phyloP scores from a whole-genome alignment of 805 yeast species.

The Osmozyma mogii region DNA sequence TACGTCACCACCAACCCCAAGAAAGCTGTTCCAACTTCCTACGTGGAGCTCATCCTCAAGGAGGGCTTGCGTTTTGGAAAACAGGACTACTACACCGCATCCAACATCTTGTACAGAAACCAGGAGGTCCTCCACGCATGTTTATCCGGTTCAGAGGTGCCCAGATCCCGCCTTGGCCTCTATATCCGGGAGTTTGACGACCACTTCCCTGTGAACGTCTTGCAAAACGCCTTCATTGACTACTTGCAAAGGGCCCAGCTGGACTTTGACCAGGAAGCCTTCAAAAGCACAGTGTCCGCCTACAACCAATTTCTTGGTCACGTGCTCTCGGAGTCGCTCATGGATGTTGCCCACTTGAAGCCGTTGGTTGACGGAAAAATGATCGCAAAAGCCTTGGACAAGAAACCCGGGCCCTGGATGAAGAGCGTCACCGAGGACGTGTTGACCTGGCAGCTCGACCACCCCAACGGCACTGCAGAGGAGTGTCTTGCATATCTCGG shows the following conservation, averaged over 20 bases:
- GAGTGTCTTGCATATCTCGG: slow-evolving; percentile 46
- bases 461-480: slow-evolving; percentile 48
- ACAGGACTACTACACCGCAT: slow-evolving; percentile 43
- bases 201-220: slow-evolving; percentile 39
- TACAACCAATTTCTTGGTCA: slow-evolving; percentile 3
- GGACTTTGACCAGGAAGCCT: neutral
- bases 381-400: slow-evolving; percentile 40
- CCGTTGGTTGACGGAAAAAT: slow-evolving; percentile 75
- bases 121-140: slow-evolving; percentile 12
- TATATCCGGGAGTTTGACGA: slow-evolving; percentile 47
- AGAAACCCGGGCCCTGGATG: slow-evolving; percentile 88
- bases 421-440: slow-evolving; percentile 45
- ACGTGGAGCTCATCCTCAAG: slow-evolving; percentile 45
- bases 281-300: slow-evolving; percentile 2
- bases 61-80: slow-evolving; percentile 67
- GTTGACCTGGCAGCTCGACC: slow-evolving; percentile 69
- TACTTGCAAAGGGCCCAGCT: neutral
- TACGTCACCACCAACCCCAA: slow-evolving; percentile 30
- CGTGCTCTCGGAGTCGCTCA: no score
- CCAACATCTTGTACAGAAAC: slow-evolving; percentile 30
- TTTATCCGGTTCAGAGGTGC: no score
- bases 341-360: slow-evolving; percentile 40
- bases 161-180: slow-evolving; percentile 54
- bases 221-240: slow-evolving; percentile 30
- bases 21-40: slow-evolving; percentile 27